Percentiles rank a stretch among this genome's conserved stretches.
These are phyloP conservation scores for Cyclospora cayetanensis DNA, from an alignment of 169 alveolate species.

Conservation along the genomic window DNA sequence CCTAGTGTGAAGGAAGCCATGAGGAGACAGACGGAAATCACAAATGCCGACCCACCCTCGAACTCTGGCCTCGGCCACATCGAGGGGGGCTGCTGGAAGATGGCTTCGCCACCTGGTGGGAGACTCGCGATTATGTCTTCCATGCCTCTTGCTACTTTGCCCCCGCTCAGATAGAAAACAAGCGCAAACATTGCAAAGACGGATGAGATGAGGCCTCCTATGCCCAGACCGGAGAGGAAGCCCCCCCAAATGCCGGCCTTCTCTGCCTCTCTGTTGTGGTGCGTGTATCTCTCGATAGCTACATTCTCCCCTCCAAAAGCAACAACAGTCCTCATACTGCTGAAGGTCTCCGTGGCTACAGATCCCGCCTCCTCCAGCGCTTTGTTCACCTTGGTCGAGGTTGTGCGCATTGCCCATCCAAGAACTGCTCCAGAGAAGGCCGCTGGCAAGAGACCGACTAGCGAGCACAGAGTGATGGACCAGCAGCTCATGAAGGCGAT, in stretches of 20 bases:
- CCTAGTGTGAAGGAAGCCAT: not conserved
- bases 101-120: not conserved
- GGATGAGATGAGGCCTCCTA: conserved; percentile 7
- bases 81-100: not conserved
- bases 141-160: not conserved
- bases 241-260: conserved; percentile 15
- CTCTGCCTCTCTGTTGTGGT: not conserved
- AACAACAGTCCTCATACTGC: conserved; percentile 42
- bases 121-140: not conserved
- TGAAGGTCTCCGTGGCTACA: conserved; percentile 62
- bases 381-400: not conserved
- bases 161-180: not conserved
- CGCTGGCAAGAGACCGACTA: not conserved
- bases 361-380: conserved; percentile 60
- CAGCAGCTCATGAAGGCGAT: not conserved
- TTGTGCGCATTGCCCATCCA: not conserved
- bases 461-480: conserved; percentile 4
- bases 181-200: conserved; percentile 13
- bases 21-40: not conserved
- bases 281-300: not conserved
- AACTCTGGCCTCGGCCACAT: not conserved
- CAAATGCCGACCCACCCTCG: not conserved
- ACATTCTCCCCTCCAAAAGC: conserved; percentile 62
- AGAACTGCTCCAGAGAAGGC: not conserved
- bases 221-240: not conserved